Base-by-base conservation (phyloP, 331 rosid species). In the Telfairia occidentalis region DNA sequence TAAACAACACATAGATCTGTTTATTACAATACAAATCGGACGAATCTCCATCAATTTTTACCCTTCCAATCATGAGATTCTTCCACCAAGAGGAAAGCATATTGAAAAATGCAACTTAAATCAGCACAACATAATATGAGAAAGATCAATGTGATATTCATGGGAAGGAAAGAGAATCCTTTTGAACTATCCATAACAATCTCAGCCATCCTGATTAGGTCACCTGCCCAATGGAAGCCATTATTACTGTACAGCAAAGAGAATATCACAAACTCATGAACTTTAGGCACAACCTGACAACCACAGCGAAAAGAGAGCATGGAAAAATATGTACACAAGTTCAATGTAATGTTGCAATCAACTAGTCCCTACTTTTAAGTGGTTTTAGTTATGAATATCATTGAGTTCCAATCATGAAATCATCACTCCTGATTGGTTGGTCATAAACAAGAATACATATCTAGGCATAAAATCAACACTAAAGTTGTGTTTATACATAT, bases 321-420 rank as follows among this genome's bases (percentile, higher is more conserved):
- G 6, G 21, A 12, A 26, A 13, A 42, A 67, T 67, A 12, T 1
- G 54, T 43, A 13, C 50, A 65, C 30, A 65, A 38, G 16, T 43
- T 65, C 32, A 38, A 65, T 65, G n/a, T 48, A 40, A 32, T 12
- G 15, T 26, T 38, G 52, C 55, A 70, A 67, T 70, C 58, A 43
- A 16, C 38, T 24, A 24, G 57, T 45, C 55, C 34, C 54, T 45
- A 28, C 24, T 45, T 45, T 45, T 29, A 45, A 70, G 57, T 45
- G 26, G 45, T 45, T 43, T 16, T 7, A 26, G 57, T 26, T 24
- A 70, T 28, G 73, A 45, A 69, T 7, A 69, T 43, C 23, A 69
- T 69, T 45, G 74, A 26, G 26, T 26, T 69, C 54, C 57, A 69
- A 69, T 43, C 74, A 69, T 69, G 75, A 45, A 46, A 70, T 70